Base-by-base conservation (phyloP, 1,284 basidiomycete genomes). In the Ustilago loliicola region DNA sequence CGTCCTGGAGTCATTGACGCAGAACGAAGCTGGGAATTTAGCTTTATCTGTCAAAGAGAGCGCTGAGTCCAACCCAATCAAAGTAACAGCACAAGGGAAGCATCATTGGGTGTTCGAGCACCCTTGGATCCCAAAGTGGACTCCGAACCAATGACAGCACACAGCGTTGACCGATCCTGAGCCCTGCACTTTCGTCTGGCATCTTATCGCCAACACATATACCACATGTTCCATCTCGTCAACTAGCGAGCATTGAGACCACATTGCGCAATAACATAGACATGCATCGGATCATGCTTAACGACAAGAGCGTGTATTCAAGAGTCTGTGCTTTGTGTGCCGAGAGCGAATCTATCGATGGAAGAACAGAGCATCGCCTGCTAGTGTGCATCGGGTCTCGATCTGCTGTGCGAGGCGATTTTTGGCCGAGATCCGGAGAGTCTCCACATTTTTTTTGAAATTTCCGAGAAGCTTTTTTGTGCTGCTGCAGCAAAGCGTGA, bases 121-220 rank as follows among this genome's bases (percentile, higher is more conserved):
- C 25, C 71, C 71, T 32, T 73, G 71, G 71, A 61, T 73, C 19
- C 71, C 71, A 23, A 67, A 58, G 38, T 73, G 71, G 71, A 42
- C 8, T 21, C n/a, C 11, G n/a, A 45, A 8, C 21, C 42, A 11
- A 11, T 21, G n/a, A 21, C 42, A 21, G n/a, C 38, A 19, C 13
- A 15, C 38, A 19, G 11, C 38, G 11, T 40, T 40, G 38, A 40
- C 38, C 32, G 5, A 34, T 5, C 32, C 11, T 11, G 5, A 11
- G 32, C 32, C 11, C 11, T 5, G 32, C 11, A 11, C 32, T 34
- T 34, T 11, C 32, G 32, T 34, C 5, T 7, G 11, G 32, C 32
- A 34, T 34, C 7, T 11, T 34, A 5, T 34, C 11, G 32, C 17
- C 8, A 11, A 13, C 53, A 27, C 34, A 53, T 32, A 53, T 53